Base-by-base conservation (phyloP, 306 rosid genomes). In the Pueraria montana region DNA sequence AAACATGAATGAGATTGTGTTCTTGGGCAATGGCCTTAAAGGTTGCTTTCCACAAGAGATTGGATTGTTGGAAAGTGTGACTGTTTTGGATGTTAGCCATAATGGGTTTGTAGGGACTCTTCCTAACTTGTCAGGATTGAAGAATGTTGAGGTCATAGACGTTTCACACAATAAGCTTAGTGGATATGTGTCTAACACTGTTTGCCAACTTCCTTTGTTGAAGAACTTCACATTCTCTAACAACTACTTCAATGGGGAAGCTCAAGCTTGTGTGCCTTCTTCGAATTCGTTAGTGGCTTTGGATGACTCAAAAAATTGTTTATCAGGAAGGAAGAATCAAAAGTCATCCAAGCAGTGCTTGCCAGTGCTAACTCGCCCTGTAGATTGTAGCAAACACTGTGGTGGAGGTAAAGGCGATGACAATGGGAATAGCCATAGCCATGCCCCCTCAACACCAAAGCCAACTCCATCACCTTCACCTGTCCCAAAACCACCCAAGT, bases 31-130 rank as follows among this genome's bases (percentile, higher is more conserved):
- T 66, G 56, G 5, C 2, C 82, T 95, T 1, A 24, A 80, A 5
- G 98, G 98, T 18, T 95, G 97, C 68, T 63, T 91, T 23, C 97
- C 97, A 4, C 65, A 23, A n/a, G 97, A 93, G 84, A 43, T 95
- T 79, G 93, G 94, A 11, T 0, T 70, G 58, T 77, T 95, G 2
- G 76, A 21, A 5, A 75, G 83, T 5, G 8, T 86, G 10, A 84
- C 59, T 0, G 70, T 93, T 21, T 68, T 94, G 3, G 94, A 91
- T 36, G 77, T 18, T 1, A 89, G 94, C 82, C 3, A 50, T 2
- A 94, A 94, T 75, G 78, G 8, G n/a, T 80, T 92, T n/a, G 8
- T 86, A 5, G 95, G 98, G 2, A 56, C 69, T 3, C 67, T 95
- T 38, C 97, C 97, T 0, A 53, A 72, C 46, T 17, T 93, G 1